phyloP scores from a whole-genome alignment of 2,329 filamentous ascomycete species.

The Microsporum audouinii region DNA sequence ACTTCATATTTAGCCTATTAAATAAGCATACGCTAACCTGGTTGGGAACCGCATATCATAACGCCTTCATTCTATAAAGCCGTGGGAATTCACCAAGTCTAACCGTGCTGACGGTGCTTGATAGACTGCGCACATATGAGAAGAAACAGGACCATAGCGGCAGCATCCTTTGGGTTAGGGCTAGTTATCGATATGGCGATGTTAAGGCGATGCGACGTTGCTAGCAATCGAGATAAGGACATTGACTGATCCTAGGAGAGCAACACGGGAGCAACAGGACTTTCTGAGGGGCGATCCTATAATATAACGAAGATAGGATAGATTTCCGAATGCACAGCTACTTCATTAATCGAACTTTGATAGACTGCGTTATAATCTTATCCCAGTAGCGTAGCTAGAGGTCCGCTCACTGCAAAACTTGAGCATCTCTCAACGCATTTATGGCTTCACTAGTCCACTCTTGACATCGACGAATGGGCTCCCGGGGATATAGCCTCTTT shows the following conservation, averaged over 20 bases:
- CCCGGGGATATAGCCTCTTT: conserved; percentile 18
- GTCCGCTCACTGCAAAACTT: conserved; percentile 3
- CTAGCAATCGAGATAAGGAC: neutral
- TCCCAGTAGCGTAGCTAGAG: neutral
- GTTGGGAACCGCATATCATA: too few species aligned
- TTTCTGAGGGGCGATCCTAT: too few species aligned
- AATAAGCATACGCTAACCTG: too few species aligned
- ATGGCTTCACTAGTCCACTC: conserved; percentile 23
- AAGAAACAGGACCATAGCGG: neutral
- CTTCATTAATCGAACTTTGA: neutral
- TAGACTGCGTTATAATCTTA: neutral
- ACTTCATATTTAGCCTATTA: too few species aligned
- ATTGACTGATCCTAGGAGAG: neutral
- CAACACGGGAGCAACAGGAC: neutral
- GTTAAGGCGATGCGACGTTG: neutral
- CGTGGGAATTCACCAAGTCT: neutral
- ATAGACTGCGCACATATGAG: neutral
- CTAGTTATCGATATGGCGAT: neutral
- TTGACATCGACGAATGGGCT: conserved; percentile 21
- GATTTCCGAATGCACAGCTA: neutral
- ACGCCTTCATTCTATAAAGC: neutral
- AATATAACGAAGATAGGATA: neutral
- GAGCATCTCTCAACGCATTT: conserved; percentile 7
- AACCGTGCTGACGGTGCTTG: neutral
- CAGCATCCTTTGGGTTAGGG: neutral